Evolutionary conservation across 2,329 filamentous ascomycete genomes (phyloP).

Genomic region (Coniella lustricola): DNA sequence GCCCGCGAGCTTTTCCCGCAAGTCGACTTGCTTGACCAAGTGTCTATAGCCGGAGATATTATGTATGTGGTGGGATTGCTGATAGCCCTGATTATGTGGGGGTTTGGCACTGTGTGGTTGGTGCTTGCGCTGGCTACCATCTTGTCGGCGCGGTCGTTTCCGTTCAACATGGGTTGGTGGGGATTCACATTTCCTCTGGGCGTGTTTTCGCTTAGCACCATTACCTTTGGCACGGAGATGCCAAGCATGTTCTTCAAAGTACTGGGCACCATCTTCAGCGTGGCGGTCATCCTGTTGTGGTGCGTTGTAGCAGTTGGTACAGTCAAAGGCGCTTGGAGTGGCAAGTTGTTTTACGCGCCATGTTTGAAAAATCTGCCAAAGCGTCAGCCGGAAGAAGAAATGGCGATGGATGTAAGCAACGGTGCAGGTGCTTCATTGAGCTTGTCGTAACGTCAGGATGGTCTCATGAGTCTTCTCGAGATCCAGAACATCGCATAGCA

Average conservation of each 20-base stretch:
- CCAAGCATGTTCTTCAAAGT: slow-evolving; percentile 38
- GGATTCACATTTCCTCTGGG: slow-evolving; percentile 33
- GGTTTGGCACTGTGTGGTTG: slow-evolving; percentile 27
- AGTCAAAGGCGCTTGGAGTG: slow-evolving; percentile 28
- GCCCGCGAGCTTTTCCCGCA: slow-evolving; percentile 55
- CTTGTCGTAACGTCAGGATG: too few relatives aligned
- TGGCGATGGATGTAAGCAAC: too few relatives aligned
- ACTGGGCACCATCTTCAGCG: slow-evolving; percentile 31
- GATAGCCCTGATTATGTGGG: slow-evolving; percentile 28
- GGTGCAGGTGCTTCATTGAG: too few relatives aligned
- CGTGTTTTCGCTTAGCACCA: slow-evolving; percentile 33
- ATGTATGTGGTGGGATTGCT: slow-evolving; percentile 47
- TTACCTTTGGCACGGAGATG: slow-evolving; percentile 33
- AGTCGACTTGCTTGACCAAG: slow-evolving; percentile 56
- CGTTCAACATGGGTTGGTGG: slow-evolving; percentile 34
- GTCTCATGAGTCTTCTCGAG: too few relatives aligned
- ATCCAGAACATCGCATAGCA: too few relatives aligned
- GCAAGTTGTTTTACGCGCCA: slow-evolving; percentile 39
- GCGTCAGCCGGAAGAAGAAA: not conserved
- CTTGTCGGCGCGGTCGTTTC: slow-evolving; percentile 26
- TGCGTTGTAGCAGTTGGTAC: slow-evolving; percentile 33
- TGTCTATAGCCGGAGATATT: slow-evolving; percentile 39
- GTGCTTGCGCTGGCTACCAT: slow-evolving; percentile 26
- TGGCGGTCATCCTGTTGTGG: slow-evolving; percentile 36
- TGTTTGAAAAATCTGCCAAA: slow-evolving; percentile 29